Conservation (phyloP, 106 monocot genomes). For the Cymbidium sinense region DNA sequence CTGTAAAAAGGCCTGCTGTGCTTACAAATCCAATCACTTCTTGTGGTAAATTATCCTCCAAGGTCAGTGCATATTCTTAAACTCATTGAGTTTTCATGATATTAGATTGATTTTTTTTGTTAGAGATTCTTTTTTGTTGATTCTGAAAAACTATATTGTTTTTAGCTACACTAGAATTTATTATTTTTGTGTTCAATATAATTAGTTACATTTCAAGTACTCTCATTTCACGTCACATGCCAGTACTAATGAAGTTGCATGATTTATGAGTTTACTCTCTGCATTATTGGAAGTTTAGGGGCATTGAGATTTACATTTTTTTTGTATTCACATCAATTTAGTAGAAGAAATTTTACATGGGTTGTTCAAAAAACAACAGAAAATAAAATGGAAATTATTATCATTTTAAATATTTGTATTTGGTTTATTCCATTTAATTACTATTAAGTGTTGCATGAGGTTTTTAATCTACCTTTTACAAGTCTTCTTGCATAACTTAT, state of each 20-base stretch:
- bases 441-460: too few species aligned
- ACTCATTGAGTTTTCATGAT: background rate
- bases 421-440: too few species aligned
- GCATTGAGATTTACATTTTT: background rate
- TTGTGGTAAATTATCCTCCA: slow-evolving; percentile 49
- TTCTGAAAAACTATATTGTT: background rate
- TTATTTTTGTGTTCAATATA: background rate
- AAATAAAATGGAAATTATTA: background rate
- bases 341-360: background rate
- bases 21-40: slow-evolving; percentile 75
- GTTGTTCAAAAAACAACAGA: background rate
- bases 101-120: too few species aligned
- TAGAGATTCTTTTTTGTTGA: too few species aligned
- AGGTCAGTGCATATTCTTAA: slow-evolving; percentile 27
- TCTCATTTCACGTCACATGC: background rate
- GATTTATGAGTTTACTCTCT: background rate
- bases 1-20: slow-evolving; percentile 46
- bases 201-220: background rate
- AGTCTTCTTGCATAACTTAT: too few species aligned
- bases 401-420: background rate
- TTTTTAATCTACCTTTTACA: too few species aligned
- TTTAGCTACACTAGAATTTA: background rate
- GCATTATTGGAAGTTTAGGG: background rate
- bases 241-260: background rate
- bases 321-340: background rate